Conservation (phyloP, 129 eudicot genomes). For the Sambucus nigra region DNA sequence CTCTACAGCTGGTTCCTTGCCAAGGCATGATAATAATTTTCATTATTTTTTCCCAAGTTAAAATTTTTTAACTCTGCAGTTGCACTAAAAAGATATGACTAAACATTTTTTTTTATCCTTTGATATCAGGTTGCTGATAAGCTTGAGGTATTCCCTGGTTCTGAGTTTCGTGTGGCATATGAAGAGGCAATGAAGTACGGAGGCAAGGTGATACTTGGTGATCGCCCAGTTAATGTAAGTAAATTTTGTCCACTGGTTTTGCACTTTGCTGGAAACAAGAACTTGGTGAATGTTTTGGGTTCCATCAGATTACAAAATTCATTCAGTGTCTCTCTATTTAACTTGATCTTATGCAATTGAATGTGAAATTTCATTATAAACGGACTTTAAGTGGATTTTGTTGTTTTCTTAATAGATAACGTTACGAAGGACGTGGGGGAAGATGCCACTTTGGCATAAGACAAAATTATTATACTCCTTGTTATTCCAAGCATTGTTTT, state of each 20-base stretch:
- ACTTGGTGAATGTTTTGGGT: neutral
- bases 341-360: neutral
- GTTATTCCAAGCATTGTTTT: constrained; percentile 73
- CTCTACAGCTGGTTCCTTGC: constrained; percentile 98
- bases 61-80: constrained; percentile 2
- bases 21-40: constrained; percentile 38
- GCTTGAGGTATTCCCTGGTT: constrained; percentile 96
- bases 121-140: constrained; percentile 65
- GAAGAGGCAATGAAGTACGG: constrained; percentile 92
- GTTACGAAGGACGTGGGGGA: constrained; percentile 78
- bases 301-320: too few species aligned
- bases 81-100: constrained; percentile 2
- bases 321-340: too few species aligned
- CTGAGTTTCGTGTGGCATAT: constrained; percentile 91
- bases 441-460: constrained; percentile 96
- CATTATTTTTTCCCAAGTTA: constrained; percentile 6
- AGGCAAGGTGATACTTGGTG: constrained; percentile 95
- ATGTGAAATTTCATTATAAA: neutral
- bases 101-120: constrained; percentile 1
- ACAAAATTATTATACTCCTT: constrained; percentile 61
- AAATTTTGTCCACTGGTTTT: neutral
- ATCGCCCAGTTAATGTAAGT: constrained; percentile 89
- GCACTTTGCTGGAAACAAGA: neutral
- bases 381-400: constrained; percentile 1
- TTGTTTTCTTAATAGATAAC: constrained; percentile 45